Conservation (phyloP, 2,329 filamentous ascomycete species). For the Dothideomycetes sp. region DNA sequence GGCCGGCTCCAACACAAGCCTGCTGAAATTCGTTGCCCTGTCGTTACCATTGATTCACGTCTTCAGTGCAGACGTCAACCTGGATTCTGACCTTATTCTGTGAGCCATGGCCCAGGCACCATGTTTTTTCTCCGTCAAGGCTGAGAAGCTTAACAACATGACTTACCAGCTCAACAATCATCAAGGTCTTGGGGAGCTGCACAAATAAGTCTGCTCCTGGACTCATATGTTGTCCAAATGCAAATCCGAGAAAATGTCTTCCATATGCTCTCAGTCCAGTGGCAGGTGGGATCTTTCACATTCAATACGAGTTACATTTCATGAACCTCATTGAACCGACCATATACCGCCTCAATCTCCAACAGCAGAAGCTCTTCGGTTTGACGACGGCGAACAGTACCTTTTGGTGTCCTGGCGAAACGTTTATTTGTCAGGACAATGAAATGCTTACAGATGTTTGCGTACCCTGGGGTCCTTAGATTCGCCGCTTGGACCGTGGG, state of each 20-base stretch:
- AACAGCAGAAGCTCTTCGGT: not conserved
- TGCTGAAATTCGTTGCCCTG: not conserved
- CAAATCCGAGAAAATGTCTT: not conserved
- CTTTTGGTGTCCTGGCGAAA: not conserved
- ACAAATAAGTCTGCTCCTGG: not conserved
- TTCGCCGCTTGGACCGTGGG: not conserved
- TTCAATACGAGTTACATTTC: not conserved
- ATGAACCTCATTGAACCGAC: not conserved
- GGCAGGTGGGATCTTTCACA: not conserved
- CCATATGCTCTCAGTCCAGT: not conserved
- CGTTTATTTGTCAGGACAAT: not conserved
- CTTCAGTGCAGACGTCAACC: not conserved
- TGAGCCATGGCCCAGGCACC: not conserved
- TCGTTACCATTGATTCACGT: not conserved
- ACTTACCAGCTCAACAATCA: not conserved
- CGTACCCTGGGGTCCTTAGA: not conserved
- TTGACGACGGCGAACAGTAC: not conserved
- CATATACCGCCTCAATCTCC: not conserved
- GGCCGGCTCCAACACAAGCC: not conserved
- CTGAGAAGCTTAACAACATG: not conserved
- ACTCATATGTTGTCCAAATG: not conserved
- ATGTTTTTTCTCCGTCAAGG: not conserved
- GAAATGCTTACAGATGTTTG: not conserved
- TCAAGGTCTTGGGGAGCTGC: not conserved
- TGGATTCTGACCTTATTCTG: not conserved